Evolutionary conservation across 805 yeast genomes (phyloP).

Genomic region (Candida morakotiae): DNA sequence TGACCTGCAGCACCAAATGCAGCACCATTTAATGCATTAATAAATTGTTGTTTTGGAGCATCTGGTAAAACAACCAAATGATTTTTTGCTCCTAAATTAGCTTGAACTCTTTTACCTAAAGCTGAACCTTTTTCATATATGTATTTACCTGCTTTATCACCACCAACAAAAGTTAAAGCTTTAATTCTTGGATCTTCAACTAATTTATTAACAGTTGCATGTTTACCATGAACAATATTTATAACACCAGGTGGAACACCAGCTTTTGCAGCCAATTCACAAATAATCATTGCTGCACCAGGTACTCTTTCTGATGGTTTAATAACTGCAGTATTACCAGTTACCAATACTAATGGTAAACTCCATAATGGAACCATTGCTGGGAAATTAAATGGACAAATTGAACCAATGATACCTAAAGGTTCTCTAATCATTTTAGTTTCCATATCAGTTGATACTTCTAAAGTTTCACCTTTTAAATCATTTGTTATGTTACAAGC

Average conservation of each 20-base stretch:
- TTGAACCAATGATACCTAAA: slow-evolving; percentile 72
- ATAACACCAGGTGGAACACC: slow-evolving; percentile 75
- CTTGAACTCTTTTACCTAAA: slow-evolving; percentile 72
- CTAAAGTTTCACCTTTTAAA: slow-evolving; percentile 58
- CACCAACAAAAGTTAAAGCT: slow-evolving; percentile 77
- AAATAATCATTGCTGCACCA: slow-evolving; percentile 73
- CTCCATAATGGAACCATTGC: slow-evolving; percentile 79
- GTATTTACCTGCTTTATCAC: slow-evolving; percentile 74
- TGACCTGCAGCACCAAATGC: slow-evolving; percentile 86
- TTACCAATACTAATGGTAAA: slow-evolving; percentile 56
- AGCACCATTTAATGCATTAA: slow-evolving; percentile 67
- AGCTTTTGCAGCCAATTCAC: slow-evolving; percentile 67
- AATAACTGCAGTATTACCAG: slow-evolving; percentile 68
- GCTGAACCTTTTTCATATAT: slow-evolving; percentile 63
- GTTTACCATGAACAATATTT: slow-evolving; percentile 70
- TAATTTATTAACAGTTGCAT: slow-evolving; percentile 66
- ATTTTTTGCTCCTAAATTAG: slow-evolving; percentile 76
- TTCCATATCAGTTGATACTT: slow-evolving; percentile 72
- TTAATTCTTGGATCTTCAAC: slow-evolving; percentile 70
- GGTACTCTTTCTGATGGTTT: slow-evolving; percentile 71
- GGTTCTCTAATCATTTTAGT: slow-evolving; percentile 74
- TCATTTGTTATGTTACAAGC: slow-evolving; percentile 65
- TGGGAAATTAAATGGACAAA: slow-evolving; percentile 80
- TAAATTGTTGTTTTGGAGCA: slow-evolving; percentile 59
- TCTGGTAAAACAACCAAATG: slow-evolving; percentile 72